These are phyloP conservation scores for Amanita pallidorosea DNA, from an alignment of 768 basidiomycete species.

Conservation along the genomic window DNA sequence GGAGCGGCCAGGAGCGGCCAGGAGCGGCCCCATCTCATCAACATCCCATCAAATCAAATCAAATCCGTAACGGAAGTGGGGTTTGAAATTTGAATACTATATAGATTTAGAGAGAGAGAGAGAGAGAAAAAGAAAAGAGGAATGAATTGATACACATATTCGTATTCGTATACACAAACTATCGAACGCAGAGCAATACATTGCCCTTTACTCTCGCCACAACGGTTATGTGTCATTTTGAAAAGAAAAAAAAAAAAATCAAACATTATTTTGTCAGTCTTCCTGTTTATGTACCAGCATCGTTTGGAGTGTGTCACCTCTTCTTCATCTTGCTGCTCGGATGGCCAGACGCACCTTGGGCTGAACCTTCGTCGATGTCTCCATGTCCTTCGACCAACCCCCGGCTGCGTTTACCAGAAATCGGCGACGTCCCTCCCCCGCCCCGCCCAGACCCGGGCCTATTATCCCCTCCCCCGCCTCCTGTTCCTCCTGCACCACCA, in stretches of 20 bases:
- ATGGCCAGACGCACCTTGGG: slow-evolving; percentile 1
- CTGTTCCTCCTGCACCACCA: not conserved
- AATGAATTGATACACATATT: too few relatives aligned
- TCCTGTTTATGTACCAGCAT: not conserved
- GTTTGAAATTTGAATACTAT: too few relatives aligned
- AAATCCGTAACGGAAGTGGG: too few relatives aligned
- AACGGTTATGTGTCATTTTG: not conserved
- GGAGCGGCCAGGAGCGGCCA: not conserved
- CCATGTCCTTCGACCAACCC: not conserved
- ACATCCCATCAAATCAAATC: too few relatives aligned
- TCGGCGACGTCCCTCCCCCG: not conserved
- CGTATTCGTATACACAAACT: too few relatives aligned
- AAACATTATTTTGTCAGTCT: not conserved
- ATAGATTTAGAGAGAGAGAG: not conserved
- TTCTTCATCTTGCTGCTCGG: not conserved
- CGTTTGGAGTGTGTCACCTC: not conserved
- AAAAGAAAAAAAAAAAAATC: not conserved
- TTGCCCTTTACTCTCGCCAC: too few relatives aligned
- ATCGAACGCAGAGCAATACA: too few relatives aligned
- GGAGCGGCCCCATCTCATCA: too few relatives aligned
- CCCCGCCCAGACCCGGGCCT: not conserved
- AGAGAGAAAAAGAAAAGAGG: not conserved
- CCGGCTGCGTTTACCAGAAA: not conserved
- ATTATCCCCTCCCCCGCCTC: not conserved
- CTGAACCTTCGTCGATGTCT: not conserved